These are phyloP conservation scores for Flaveria floridana DNA, from an alignment of 140 eudicot genomes.

Conservation along the genomic window DNA sequence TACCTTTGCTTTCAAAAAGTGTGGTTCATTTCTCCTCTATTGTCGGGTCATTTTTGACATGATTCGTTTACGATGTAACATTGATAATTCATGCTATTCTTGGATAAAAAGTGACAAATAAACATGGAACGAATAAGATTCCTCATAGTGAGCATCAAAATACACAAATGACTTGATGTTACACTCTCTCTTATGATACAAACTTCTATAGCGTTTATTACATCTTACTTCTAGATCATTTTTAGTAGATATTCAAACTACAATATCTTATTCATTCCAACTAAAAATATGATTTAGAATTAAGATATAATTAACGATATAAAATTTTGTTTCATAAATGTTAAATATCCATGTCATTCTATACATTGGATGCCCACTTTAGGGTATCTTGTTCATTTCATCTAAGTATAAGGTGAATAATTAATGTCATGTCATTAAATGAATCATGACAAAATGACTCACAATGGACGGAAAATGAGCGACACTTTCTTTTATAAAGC, in stretches of 20 bases:
- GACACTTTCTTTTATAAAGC: conserved; percentile 25
- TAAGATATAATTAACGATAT: background rate
- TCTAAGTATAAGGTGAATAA: background rate
- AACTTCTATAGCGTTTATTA: too few species aligned
- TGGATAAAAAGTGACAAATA: background rate
- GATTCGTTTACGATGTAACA: background rate
- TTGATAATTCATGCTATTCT: background rate
- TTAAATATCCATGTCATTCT: too few species aligned
- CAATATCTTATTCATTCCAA: too few species aligned
- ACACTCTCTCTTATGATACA: too few species aligned
- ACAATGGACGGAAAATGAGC: conserved; percentile 25
- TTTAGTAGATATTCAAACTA: too few species aligned
- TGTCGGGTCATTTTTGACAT: conserved; percentile 11
- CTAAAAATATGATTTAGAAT: background rate
- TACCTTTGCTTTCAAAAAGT: conserved; percentile 36
- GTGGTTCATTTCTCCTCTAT: conserved; percentile 26
- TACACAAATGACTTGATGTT: too few species aligned
- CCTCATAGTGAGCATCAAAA: background rate
- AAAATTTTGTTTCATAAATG: background rate
- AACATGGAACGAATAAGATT: background rate
- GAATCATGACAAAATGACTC: background rate
- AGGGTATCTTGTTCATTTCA: background rate
- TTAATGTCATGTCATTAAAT: background rate
- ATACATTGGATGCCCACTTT: background rate
- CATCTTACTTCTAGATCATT: too few species aligned